A percentile compares a stretch with the other conserved stretches of the same genome.
These are phyloP conservation scores for Pseudophaeomoniella oleicola DNA, from an alignment of 2,329 filamentous ascomycete species.

Conservation along the genomic window DNA sequence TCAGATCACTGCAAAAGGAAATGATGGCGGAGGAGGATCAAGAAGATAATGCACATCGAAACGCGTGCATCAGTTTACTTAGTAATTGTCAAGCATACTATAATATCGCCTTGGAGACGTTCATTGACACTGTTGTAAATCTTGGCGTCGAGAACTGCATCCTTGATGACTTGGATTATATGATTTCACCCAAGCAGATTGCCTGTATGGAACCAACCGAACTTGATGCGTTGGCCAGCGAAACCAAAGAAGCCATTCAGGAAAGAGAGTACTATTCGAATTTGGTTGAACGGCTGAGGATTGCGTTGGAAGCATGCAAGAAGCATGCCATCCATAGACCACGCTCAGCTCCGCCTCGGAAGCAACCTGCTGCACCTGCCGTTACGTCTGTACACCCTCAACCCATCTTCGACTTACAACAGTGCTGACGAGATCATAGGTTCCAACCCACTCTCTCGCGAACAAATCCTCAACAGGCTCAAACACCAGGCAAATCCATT, in stretches of 20 bases:
- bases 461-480: too few species aligned
- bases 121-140: conserved; percentile 22
- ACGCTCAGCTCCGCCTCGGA: too few species aligned
- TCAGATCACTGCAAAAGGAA: not conserved
- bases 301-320: not conserved
- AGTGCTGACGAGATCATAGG: too few species aligned
- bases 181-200: conserved; percentile 18
- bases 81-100: conserved; percentile 8
- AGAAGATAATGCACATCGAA: conserved; percentile 3
- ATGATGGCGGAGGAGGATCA: not conserved
- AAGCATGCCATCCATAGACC: too few species aligned
- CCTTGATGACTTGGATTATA: conserved; percentile 17
- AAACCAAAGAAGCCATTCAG: conserved; percentile 11
- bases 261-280: conserved; percentile 8
- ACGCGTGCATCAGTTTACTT: not conserved
- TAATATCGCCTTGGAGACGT: conserved; percentile 14
- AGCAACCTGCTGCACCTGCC: too few species aligned
- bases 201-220: conserved; percentile 16
- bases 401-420: too few species aligned
- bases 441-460: too few species aligned
- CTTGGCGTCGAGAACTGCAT: conserved; percentile 24
- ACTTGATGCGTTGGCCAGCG: conserved; percentile 13
- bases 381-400: too few species aligned
- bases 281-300: not conserved
- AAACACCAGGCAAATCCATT: too few species aligned